Evolutionary conservation across 2,329 filamentous ascomycete species (phyloP).

Genomic region (Diaporthe capsici): DNA sequence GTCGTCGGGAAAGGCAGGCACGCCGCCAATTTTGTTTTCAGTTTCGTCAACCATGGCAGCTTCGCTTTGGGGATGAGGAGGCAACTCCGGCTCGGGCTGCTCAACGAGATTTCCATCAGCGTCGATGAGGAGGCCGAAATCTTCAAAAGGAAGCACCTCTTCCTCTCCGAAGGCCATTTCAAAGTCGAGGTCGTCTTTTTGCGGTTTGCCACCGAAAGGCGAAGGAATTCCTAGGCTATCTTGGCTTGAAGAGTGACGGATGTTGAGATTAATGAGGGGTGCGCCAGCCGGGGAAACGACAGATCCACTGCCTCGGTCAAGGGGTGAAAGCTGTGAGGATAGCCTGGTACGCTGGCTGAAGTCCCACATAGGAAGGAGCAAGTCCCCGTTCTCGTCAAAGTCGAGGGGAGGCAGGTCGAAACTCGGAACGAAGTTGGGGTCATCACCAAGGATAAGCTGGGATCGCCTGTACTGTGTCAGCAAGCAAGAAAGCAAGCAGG

Average conservation of each 20-base stretch:
- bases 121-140: constrained; percentile 65
- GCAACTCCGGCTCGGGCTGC: constrained; percentile 62
- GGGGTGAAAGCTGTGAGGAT: constrained; percentile 62
- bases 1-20: constrained; percentile 32
- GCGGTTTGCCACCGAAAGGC: constrained; percentile 42
- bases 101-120: constrained; percentile 65
- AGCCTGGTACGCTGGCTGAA: constrained; percentile 56
- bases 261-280: constrained; percentile 42
- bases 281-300: constrained; percentile 48
- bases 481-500: background rate
- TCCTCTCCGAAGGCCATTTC: constrained; percentile 53
- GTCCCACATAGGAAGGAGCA: constrained; percentile 46
- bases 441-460: constrained; percentile 84
- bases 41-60: background rate
- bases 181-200: constrained; percentile 47
- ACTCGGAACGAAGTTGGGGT: constrained; percentile 83
- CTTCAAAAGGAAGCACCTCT: constrained; percentile 54
- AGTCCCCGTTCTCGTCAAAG: constrained; percentile 54
- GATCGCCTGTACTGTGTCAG: constrained; percentile 69
- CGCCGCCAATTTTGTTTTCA: constrained; percentile 20
- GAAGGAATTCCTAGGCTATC: constrained; percentile 41
- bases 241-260: constrained; percentile 41
- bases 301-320: constrained; percentile 51
- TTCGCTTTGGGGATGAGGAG: constrained; percentile 52
- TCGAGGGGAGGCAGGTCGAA: constrained; percentile 73